Percentiles rank a stretch among this genome's conserved stretches.
Evolutionary conservation across 768 basidiomycete genomes (phyloP).

Genomic region (Mycena crocata): DNA sequence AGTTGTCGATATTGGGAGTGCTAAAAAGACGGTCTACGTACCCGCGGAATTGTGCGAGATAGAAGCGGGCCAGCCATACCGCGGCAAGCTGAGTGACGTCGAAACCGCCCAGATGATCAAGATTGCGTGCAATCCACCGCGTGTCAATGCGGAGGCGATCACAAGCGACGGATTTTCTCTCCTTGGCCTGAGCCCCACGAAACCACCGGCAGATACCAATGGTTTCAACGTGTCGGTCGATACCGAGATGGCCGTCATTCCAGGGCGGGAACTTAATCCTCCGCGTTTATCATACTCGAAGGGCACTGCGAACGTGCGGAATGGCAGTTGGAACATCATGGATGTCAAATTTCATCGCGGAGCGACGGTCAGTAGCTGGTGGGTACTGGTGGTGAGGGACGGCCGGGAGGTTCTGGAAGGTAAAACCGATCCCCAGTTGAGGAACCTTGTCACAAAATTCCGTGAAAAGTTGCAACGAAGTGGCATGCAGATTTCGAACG

Average conservation of each 20-base stretch:
- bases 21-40: conserved; percentile 49
- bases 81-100: conserved; percentile 67
- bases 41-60: conserved; percentile 83
- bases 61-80: conserved; percentile 65
- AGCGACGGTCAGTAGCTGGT: conserved; percentile 67
- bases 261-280: conserved; percentile 70
- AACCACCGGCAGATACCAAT: conserved; percentile 47
- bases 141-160: conserved; percentile 68
- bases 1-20: conserved; percentile 50
- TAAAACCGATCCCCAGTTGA: conserved; percentile 55
- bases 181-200: conserved; percentile 59
- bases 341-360: conserved; percentile 75
- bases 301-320: conserved; percentile 57
- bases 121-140: conserved; percentile 73
- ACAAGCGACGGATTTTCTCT: conserved; percentile 65
- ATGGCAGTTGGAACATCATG: conserved; percentile 84
- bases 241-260: conserved; percentile 69
- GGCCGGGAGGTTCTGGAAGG: conserved; percentile 51
- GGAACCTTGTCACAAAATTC: conserved; percentile 63
- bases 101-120: conserved; percentile 80
- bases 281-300: conserved; percentile 68
- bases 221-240: conserved; percentile 71
- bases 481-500: conserved; percentile 64
- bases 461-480: conserved; percentile 63
- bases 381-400: conserved; percentile 74